These are phyloP conservation scores for Phanerodontia chrysosporium DNA, from an alignment of 768 basidiomycete genomes.

Conservation along the genomic window DNA sequence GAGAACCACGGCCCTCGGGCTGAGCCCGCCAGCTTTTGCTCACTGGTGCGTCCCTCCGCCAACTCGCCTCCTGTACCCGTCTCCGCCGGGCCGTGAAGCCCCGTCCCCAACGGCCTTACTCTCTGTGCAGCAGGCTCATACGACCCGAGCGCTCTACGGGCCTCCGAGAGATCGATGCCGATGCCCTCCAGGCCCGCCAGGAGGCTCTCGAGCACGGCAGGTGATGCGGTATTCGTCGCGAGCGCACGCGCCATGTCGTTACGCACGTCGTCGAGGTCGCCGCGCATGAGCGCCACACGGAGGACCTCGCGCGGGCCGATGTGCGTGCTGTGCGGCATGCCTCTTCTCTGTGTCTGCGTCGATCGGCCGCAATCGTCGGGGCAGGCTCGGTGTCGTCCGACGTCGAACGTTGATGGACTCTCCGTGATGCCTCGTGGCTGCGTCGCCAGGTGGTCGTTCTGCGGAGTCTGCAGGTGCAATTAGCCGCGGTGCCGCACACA, in stretches of 20 bases:
- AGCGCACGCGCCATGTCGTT: conserved; percentile 10
- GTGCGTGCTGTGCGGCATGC: not conserved
- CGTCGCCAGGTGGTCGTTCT: too few species aligned
- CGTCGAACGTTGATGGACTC: too few species aligned
- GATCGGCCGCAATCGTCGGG: too few species aligned
- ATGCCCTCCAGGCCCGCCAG: conserved; percentile 10
- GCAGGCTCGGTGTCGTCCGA: too few species aligned
- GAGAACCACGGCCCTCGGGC: not conserved
- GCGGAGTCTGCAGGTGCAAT: too few species aligned
- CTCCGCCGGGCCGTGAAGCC: too few species aligned
- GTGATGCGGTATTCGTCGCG: not conserved
- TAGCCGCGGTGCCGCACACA: too few species aligned
- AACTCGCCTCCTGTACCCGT: too few species aligned
- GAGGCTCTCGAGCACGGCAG: conserved; percentile 3
- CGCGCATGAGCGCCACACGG: conserved; percentile 12
- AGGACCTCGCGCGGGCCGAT: conserved; percentile 5
- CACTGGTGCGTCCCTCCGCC: too few species aligned
- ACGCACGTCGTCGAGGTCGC: conserved; percentile 13
- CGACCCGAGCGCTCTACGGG: not conserved
- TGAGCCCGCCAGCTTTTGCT: not conserved
- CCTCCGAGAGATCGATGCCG: conserved; percentile 1
- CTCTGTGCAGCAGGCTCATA: not conserved
- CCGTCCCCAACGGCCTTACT: too few species aligned
- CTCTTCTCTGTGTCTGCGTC: not conserved
- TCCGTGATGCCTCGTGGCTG: too few species aligned